Evolutionary conservation across 306 rosid genomes (phyloP).

Genomic region (Pterocarpus macrocarpus): DNA sequence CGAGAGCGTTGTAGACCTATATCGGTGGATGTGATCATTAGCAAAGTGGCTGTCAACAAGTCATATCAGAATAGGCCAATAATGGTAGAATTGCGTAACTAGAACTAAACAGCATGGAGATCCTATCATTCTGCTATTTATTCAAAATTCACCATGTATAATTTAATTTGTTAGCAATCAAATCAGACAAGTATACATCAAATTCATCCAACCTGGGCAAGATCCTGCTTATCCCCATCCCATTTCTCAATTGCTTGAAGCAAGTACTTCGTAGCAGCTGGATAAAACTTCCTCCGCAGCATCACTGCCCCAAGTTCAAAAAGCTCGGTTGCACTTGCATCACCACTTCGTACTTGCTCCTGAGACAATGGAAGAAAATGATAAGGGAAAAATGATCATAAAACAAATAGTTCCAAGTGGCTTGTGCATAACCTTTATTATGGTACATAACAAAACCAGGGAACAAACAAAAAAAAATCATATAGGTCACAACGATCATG

Average conservation of each 20-base stretch:
- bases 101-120: not conserved
- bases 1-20: conserved; percentile 96
- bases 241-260: conserved; percentile 94
- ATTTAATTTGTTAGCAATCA: conserved; percentile 26
- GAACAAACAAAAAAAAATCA: not conserved
- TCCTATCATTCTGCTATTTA: conserved; percentile 10
- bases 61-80: conserved; percentile 11
- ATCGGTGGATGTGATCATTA: conserved; percentile 29
- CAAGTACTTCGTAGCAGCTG: conserved; percentile 90
- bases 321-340: conserved; percentile 87
- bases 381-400: not conserved
- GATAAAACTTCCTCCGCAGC: conserved; percentile 94
- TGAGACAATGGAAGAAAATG: conserved; percentile 50
- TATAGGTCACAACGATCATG: not conserved
- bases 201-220: conserved; percentile 79
- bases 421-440: conserved; percentile 2
- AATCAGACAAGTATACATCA: conserved; percentile 20
- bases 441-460: conserved; percentile 11
- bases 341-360: conserved; percentile 98
- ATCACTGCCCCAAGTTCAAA: conserved; percentile 99
- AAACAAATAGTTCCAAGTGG: conserved; percentile 27
- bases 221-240: conserved; percentile 97
- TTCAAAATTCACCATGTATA: not conserved
- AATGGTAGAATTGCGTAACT: conserved; percentile 11
- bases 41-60: conserved; percentile 28